Conservation (phyloP, 2,329 filamentous ascomycete species). For the Juglanconis oblonga region DNA sequence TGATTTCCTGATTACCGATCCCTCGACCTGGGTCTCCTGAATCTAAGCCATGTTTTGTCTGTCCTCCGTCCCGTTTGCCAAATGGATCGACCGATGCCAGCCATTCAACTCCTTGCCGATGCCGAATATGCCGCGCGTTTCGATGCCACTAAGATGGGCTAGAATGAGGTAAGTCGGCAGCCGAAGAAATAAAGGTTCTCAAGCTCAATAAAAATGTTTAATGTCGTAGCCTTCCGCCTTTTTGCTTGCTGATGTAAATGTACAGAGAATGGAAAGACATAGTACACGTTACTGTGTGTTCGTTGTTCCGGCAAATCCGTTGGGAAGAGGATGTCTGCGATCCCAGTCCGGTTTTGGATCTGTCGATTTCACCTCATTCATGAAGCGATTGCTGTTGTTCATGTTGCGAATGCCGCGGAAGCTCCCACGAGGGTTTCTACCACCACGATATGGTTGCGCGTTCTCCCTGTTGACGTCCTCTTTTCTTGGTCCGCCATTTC, state of each 20-base stretch:
- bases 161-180: neutral
- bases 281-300: neutral
- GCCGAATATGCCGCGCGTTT: slow-evolving; percentile 7
- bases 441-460: neutral
- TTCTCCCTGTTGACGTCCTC: neutral
- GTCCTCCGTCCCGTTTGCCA: neutral
- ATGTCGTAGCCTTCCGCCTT: neutral
- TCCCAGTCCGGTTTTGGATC: neutral
- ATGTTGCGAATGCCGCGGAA: neutral
- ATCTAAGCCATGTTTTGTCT: neutral
- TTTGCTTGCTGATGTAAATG: neutral
- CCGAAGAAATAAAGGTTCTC: neutral
- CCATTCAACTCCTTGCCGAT: slow-evolving; percentile 9
- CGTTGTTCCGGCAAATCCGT: neutral
- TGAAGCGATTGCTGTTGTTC: neutral
- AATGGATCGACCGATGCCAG: neutral
- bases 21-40: neutral
- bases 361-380: neutral
- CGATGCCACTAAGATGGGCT: neutral
- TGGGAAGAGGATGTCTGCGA: neutral
- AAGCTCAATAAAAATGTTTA: neutral
- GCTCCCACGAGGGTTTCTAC: neutral
- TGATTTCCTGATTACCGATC: neutral
- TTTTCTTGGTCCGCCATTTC: neutral
- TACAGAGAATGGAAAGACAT: neutral